Base-by-base conservation (phyloP, 306 rosid genomes). In the Inga oerstediana region DNA sequence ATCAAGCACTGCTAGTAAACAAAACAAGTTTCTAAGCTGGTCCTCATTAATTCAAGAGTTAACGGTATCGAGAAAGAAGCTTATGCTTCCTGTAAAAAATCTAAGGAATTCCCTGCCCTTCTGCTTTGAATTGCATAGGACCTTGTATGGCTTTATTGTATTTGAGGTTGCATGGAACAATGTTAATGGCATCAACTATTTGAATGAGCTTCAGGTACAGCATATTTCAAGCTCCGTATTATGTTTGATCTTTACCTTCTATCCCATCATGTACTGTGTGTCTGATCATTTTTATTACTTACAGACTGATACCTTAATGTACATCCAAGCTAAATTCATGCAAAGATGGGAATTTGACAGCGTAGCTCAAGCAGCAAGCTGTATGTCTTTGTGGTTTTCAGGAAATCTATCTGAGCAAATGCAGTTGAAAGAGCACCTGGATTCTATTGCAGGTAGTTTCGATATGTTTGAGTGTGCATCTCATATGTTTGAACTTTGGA, bases 301-400 rank as follows among this genome's bases (percentile, higher is more conserved):
- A 81, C 94, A 96, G 99, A 91, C 94, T 59, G 98, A 96, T 84
- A 91, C 99, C 11, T 92, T 92, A 24, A 83, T 96, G 85, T 94
- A 91, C 49, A 76, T 90, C 67, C 98, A 96, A 92, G 85, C 92
- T 79, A 93, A 88, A 85, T 72, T 75, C 61, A 96, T 93, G 99
- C 87, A 68, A 88, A 91, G 99, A 87, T 96, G 99, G 99, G 99
- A 96, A 89, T 96, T 92, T 72, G 98, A 93, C 79, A 90, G 88
- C 88, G 92, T 96, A 77, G 85, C 91, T 88, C 98, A 91, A 85
- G 98, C 99, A 64, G 87, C 89, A 70, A 88, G 84, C 74, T 86
- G 89, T 83, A 85, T 96, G 73, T 82, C 94, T 59, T 87, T 91
- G 19, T 96, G 98, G 99, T 96, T 93, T 89, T 80, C 90, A 17